Base-by-base conservation (phyloP, 1,284 basidiomycete species). In the Leccinum subspadiceum region DNA sequence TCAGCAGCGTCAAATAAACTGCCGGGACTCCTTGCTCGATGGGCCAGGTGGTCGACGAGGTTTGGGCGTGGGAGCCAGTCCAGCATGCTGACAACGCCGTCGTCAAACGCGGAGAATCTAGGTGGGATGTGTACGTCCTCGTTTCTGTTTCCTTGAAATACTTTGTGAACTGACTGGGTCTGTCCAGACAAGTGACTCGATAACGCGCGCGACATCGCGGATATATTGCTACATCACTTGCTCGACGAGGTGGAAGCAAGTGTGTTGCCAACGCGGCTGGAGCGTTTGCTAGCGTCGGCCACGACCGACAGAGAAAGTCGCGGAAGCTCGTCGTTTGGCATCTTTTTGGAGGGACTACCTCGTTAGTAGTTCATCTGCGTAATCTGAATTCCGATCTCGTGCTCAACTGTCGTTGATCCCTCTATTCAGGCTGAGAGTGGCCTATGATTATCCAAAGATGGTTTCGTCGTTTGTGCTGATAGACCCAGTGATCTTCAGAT, bases 61-160 rank as follows among this genome's bases (percentile, higher is more conserved):
- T 94, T 13, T 94, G 91, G 91, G 74, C 83, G 1, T 84, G 91
- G 75, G 93, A 95, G 64, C 81, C 87, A 46, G 79, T 86, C 2
- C 86, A 92, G 62, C 90, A 93, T 59, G 92, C 31, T 31, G 92
- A 93, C 59, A 82, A 89, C 13, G 85, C 80, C 1, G 72, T 89
- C 20, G 60, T 94, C 56, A 95, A 37, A 94, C 63, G 77, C 75
- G 0, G 73, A 77, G 0, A 74, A 75, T 20, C 74, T 89, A 2
- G 81, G 81, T 41, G 80, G 83, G 24, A 70, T 83, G 33, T 85
- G 85, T 87, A 66, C n/a, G 20, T 55, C 39, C 51, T 29, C 6
- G 35, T 20, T 31, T 56, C 56, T 52, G 5, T 57, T 13, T 24
- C 48, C n/a, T 52, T 52, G 29, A 5, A 12, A 26, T 22, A n/a